These are phyloP conservation scores for Venturia pyrina DNA, from an alignment of 2,329 filamentous ascomycete species.

Conservation along the genomic window DNA sequence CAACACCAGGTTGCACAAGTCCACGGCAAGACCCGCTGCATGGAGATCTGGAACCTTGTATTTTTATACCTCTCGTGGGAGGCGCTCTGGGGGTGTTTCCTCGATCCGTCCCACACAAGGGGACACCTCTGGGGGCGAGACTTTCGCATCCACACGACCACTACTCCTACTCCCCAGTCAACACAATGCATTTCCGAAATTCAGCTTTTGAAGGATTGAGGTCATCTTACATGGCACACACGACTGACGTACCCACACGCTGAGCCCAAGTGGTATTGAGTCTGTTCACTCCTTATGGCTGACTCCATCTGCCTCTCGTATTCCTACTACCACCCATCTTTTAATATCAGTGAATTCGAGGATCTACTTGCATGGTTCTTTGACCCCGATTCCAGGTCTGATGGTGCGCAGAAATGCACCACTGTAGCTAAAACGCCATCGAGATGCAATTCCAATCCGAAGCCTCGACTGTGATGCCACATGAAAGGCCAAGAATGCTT, in stretches of 20 bases:
- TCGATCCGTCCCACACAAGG: not conserved
- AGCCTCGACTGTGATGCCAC: not conserved
- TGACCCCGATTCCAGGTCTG: not conserved
- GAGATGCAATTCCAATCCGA: not conserved
- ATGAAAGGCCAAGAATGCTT: not conserved
- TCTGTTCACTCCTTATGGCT: not conserved
- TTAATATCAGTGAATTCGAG: not conserved
- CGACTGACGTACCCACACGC: not conserved
- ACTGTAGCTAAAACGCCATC: not conserved
- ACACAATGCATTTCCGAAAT: not conserved
- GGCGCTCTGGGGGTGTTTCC: not conserved
- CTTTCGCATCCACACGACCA: not conserved
- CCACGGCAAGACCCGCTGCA: slow-evolving; percentile 4
- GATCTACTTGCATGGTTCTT: not conserved
- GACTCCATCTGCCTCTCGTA: not conserved
- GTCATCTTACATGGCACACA: not conserved
- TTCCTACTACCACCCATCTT: not conserved
- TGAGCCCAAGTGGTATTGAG: not conserved
- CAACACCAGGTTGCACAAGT: not conserved
- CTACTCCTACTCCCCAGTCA: not conserved
- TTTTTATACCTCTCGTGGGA: not conserved
- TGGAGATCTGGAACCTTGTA: not conserved
- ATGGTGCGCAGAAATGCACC: not conserved
- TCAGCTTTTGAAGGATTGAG: not conserved
- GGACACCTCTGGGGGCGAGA: not conserved